Evolutionary conservation across 2,329 filamentous ascomycete species (phyloP), one percentile per base, ranked within the genome.

Genomic region (Hortaea werneckii): DNA sequence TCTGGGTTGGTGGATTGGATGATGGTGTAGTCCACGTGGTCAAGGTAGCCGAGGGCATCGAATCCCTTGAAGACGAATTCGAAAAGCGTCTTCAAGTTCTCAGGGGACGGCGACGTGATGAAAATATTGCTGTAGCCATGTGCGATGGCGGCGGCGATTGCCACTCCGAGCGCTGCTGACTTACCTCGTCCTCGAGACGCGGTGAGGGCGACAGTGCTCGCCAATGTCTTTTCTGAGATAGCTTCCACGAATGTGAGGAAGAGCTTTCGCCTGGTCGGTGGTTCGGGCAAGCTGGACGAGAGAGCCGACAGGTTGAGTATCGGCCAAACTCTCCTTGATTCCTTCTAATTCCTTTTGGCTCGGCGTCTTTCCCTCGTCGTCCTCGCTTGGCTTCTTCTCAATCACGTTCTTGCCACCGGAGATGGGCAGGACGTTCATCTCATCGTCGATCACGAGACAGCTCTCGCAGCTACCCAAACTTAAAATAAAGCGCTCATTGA

Each of bases 91-190:
- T 96, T 98, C 75, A 98, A 75, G 68, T 98, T 98, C 69, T 98
- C 94, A 0, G 92, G 92, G 50, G 87, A 95, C 0, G 90, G 90
- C 1, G 90, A 96, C 1, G 92, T 98, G 63, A 98, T 95, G 69
- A 98, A 98, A 59, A 98, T 95, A 66, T 98, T 98, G 72, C 88
- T 95, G 68, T 98, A 98, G 27, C 92, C 92, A 62, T 96, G 86
- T 1, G 92, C 90, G 39, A 98, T 79, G 1, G 94, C 94, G 2
- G 92, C 88, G 3, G 92, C 92, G 38, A 98, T 85, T 3, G 92
- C 88, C 43, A 98, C 83, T 68, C 92, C 92, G 59, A 98, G 77
- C 27, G 92, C 92, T 12, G 92, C 94, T 13, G 92, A 98, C 69
- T 98, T 98, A 68, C 92, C 92, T 59, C 92, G 83, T 66, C 92